Percentiles rank a stretch among this genome's conserved stretches.
Conservation (phyloP, 306 rosid genomes). For the Cucurbita moschata region DNA sequence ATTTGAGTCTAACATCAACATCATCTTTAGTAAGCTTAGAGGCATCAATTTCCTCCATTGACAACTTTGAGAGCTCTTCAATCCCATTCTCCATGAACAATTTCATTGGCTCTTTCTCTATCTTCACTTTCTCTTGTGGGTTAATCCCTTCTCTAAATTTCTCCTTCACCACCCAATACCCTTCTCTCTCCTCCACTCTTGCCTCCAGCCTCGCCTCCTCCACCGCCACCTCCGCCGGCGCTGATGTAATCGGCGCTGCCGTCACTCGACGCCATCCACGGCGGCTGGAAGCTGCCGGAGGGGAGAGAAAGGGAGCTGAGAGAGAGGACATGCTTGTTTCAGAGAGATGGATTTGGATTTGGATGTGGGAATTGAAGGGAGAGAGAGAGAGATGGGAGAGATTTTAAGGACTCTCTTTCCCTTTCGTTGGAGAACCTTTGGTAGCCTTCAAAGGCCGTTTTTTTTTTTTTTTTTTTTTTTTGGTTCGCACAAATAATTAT, state of each 20-base stretch:
- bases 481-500: too few species aligned
- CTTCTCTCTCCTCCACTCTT: conserved; percentile 62
- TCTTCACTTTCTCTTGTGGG: conserved; percentile 67
- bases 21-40: conserved; percentile 56
- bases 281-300: conserved; percentile 20
- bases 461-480: neutral
- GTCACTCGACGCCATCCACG: conserved; percentile 17
- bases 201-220: conserved; percentile 47
- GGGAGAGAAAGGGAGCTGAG: conserved; percentile 38
- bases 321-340: conserved; percentile 34
- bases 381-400: neutral
- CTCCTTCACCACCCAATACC: conserved; percentile 72
- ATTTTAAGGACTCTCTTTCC: neutral
- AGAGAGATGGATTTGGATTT: too few species aligned
- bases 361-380: neutral
- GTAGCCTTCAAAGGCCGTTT: conserved; percentile 41
- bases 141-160: conserved; percentile 56
- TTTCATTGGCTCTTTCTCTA: conserved; percentile 74
- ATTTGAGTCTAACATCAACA: conserved; percentile 87
- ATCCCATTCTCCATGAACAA: conserved; percentile 68
- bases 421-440: conserved; percentile 27
- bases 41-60: conserved; percentile 60
- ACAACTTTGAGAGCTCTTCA: conserved; percentile 46
- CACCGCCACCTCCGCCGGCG: conserved; percentile 18
- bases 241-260: conserved; percentile 29